Conservation (phyloP, 352 stramenopile species). For the Thalassiosira exigua region DNA sequence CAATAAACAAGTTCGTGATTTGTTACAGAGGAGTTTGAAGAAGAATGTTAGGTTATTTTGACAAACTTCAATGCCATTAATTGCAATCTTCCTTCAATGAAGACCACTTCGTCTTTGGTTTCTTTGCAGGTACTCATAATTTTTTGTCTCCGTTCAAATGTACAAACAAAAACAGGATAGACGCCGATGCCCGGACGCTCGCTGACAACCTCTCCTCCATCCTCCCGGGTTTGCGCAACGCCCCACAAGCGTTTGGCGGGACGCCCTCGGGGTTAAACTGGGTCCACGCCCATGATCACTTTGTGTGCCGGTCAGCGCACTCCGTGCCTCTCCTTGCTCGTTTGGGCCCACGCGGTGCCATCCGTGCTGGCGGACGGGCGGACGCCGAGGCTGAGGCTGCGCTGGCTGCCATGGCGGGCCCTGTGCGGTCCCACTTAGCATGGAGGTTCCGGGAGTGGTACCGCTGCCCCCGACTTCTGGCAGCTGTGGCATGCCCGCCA, state of each 20-base stretch:
- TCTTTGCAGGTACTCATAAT: no score
- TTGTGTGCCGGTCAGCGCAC: conserved; percentile 73
- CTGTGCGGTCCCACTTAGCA: conserved; percentile 64
- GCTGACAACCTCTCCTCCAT: conserved; percentile 61
- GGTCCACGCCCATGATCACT: conserved; percentile 82
- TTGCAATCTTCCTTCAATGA: no score
- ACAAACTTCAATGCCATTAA: no score
- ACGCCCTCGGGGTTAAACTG: conserved; percentile 69
- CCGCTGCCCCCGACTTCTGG: conserved; percentile 58
- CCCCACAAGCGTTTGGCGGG: conserved; percentile 50
- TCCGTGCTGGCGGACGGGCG: conserved; percentile 35
- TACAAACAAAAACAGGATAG: conserved; percentile 43
- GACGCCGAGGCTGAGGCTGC: conserved; percentile 37
- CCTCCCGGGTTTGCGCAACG: conserved; percentile 61
- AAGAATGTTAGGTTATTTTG: no score
- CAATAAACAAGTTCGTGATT: no score
- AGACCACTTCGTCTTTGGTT: no score
- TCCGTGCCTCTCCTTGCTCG: conserved; percentile 47
- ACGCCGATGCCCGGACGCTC: conserved; percentile 57
- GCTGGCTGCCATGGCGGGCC: conserved; percentile 50
- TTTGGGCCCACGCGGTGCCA: no score
- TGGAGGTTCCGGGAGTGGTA: conserved; percentile 82
- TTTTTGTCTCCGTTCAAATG: no score
- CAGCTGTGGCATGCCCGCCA: conserved; percentile 58
- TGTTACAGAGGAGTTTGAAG: no score